These are phyloP conservation scores for Polysphondylium violaceum DNA, from an alignment of 78 protist genomes.

Conservation along the genomic window DNA sequence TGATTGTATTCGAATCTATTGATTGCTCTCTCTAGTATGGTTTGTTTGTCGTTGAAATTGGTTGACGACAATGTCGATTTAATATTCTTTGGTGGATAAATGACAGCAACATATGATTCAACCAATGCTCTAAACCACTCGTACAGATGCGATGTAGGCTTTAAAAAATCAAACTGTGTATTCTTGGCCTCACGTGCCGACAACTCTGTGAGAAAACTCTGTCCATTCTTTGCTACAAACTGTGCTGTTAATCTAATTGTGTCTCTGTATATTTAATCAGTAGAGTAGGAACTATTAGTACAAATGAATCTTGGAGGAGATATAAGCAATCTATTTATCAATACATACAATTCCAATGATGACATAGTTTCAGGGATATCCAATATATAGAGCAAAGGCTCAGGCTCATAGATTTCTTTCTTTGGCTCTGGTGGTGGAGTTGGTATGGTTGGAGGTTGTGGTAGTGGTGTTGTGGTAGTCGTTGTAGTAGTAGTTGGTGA, in stretches of 20 bases:
- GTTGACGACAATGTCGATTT: background rate
- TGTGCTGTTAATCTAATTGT: constrained; percentile 87
- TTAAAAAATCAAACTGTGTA: constrained; percentile 87
- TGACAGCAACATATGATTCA: constrained; percentile 56
- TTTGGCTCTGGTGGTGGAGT: constrained; percentile 55
- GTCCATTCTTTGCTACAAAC: constrained; percentile 83
- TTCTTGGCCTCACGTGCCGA: constrained; percentile 71
- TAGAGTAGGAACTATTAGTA: background rate
- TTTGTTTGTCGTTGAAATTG: constrained; percentile 29
- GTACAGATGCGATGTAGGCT: constrained; percentile 59
- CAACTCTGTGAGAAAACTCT: constrained; percentile 66
- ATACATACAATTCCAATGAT: constrained; percentile 73
- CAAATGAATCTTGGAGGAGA: background rate
- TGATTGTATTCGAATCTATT: constrained; percentile 75
- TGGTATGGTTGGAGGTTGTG: constrained; percentile 7
- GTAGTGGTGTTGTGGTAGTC: constrained; percentile 5
- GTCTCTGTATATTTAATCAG: constrained; percentile 35
- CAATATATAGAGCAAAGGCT: constrained; percentile 58
- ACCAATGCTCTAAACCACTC: constrained; percentile 78
- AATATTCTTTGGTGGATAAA: constrained; percentile 73
- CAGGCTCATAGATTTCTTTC: constrained; percentile 47
- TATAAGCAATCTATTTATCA: background rate
- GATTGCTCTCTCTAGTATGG: constrained; percentile 66
- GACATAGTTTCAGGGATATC: constrained; percentile 58
- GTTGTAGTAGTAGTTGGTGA: constrained; percentile 10